Base-by-base conservation (phyloP, 768 basidiomycete genomes). In the Xerocomus spinulosus region DNA sequence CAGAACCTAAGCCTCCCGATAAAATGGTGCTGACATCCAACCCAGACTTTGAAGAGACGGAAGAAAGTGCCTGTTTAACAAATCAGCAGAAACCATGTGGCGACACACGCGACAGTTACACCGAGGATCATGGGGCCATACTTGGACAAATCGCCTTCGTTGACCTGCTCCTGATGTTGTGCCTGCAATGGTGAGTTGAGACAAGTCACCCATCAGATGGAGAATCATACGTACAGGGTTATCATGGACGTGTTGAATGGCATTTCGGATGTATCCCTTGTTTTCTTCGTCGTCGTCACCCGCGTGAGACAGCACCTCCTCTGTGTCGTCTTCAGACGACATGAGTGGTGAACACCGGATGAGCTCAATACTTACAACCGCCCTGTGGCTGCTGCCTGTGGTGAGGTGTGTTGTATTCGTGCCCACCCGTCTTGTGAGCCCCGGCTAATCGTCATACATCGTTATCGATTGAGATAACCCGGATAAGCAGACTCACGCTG, bases 261-360 rank as follows among this genome's bases (percentile, higher is more conserved):
- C 61, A 3, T 56, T 56, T 14, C 36, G 7, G 9, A 64, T 46
- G 3, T 38, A 51, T 9, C 43, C 53, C 10, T 37, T n/a, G 24
- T n/a, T 24, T 0, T 48, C 56, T 0, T 55, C 53, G 20, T 51
- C 44, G 26, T 39, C 48, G 3, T 29, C 49, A 14, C 36, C 62
- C 7, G 87, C 87, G 37, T 65, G 73, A 43, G 73, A 63, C 23
- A 84, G 68, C 32, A 79, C 87, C 46, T 85, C 77, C 3, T 82
- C 72, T 17, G 83, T 66, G 64, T 91, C 63, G 63, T 83, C 89
- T 89, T 21, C 29, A 48, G 35, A 49, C 30, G 40, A 49, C 30
- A 50, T 43, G 20, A 23, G 6, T 49, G 53, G 10, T 30, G 43
- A 53, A 40, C 52, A 48, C 35, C 29, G 50, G 9, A 23, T 13